phyloP scores from a whole-genome alignment of 2,329 filamentous ascomycete species.

The Myrmaecium sp. region DNA sequence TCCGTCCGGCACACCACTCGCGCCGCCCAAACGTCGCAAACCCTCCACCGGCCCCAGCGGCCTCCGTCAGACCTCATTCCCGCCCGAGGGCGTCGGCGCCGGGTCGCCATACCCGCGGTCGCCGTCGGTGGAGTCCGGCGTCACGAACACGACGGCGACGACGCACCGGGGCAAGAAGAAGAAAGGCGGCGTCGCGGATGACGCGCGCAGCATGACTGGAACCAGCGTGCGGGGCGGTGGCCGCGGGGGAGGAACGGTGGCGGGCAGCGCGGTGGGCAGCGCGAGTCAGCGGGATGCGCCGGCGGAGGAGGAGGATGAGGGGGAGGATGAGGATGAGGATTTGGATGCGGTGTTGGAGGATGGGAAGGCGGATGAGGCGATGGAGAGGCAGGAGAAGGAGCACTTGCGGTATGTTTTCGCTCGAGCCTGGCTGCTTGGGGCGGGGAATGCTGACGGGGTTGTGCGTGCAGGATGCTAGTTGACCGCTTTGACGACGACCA shows the following conservation, averaged over 20 bases:
- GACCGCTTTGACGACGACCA: conserved; percentile 49
- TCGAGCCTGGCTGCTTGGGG: neutral
- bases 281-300: conserved; percentile 40
- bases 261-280: conserved; percentile 18
- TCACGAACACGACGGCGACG: conserved; percentile 35
- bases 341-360: conserved; percentile 32
- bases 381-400: conserved; percentile 50
- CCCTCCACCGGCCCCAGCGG: conserved; percentile 47
- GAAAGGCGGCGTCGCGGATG: conserved; percentile 22
- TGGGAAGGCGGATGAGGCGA: conserved; percentile 36
- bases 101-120: conserved; percentile 40
- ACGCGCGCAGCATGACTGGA: conserved; percentile 17
- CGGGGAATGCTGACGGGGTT: conserved; percentile 2
- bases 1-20: conserved; percentile 34
- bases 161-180: conserved; percentile 35
- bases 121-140: conserved; percentile 40
- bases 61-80: conserved; percentile 67
- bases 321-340: conserved; percentile 28
- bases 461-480: conserved; percentile 34
- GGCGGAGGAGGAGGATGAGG: conserved; percentile 39
- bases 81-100: conserved; percentile 38
- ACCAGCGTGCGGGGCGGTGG: conserved; percentile 17
- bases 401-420: conserved; percentile 31
- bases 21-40: conserved; percentile 50
- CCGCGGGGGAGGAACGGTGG: conserved; percentile 8